Evolutionary conservation across 2,329 filamentous ascomycete species (phyloP), one percentile per base, ranked within the genome.

Genomic region (Penicillium sp.): DNA sequence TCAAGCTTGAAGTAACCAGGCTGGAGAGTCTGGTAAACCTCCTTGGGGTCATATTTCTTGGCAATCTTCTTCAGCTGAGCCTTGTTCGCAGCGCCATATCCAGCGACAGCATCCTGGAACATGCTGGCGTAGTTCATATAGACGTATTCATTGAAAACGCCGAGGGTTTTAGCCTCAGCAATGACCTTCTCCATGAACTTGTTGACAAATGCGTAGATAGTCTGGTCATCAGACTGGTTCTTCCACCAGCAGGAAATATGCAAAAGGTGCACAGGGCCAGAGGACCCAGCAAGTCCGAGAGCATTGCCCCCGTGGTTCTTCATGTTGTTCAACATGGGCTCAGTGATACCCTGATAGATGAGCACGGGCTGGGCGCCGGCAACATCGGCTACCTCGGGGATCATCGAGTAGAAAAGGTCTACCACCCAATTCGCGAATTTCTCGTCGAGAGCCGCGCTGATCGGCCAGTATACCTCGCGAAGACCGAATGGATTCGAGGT

Each of bases 91-190:
- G 57, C 45, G 1, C 79, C 78, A 58, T 81, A 82, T 33, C 75
- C 73, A 5, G 66, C 57, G 40, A 81, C 63, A 1, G 77, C 72
- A 59, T 76, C 72, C 62, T 82, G 77, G 56, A 69, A 76, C 65
- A 72, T 69, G 53, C 71, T 72, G 7, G 79, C 79, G 57, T 81
- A 81, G 63, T 81, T 82, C 74, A 81, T 77, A 62, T 81, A 81
- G 25, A 79, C 61, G 56, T 71, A 81, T 33, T 68, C 56, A 13
- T 69, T 61, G 33, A 61, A 58, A 6, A 77, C 35, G 0, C 70
- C 71, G 37, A 64, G 61, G 54, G 59, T 56, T 61, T 73, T 63
- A 56, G 72, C 69, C 62, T 69, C 54, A 55, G 68, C 60, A 45
- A 65, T 58, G 51, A 75, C 63, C 38, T 67, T 54, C 15, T 65